Evolutionary conservation across 768 basidiomycete species (phyloP), one percentile per base, ranked within the genome.

Genomic region (Stropharia rugosoannulata): DNA sequence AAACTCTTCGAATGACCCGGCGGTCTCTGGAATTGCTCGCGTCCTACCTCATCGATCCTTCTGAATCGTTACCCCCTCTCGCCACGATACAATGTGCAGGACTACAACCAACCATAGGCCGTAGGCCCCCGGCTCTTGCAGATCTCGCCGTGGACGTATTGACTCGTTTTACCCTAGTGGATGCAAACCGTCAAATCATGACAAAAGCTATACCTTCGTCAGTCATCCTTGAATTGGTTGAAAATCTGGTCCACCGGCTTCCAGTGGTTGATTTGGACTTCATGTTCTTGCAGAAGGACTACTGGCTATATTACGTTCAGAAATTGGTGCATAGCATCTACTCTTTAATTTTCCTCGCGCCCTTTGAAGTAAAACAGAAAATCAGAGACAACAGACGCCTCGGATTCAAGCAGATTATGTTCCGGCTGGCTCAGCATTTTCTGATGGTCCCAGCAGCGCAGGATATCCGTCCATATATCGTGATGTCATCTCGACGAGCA

Each of bases 121-220:
- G 73, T 22, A 82, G 75, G 55, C 87, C 89, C 18, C 83, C 88
- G 0, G 68, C 77, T 22, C 74, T 86, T 37, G 77, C 84, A 7
- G 91, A 95, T 61, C 72, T 83, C 32, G 91, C 93, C n/a, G 76
- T 98, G 49, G 91, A 96, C 57, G 84, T 86, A 2, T 90, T 95
- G 64, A 87, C 89, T n/a, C 83, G 85, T 39, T 71, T 97, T 54
- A 82, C 85, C 35, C 87, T 89, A 47, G 71, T 76, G 15, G 96
- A 98, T 70, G 72, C 75, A 32, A 96, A 94, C 66, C 87, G 96
- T 22, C 82, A 85, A 60, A 73, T 87, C 29, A 75, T 97, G 48
- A 78, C 87, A 15, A 73, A 78, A 39, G 75, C 81, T 12, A 74
- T 95, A 8, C 80, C 89, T 1, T 70, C 79, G 47, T 62, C 71